Percentiles rank a stretch among this genome's conserved stretches.
phyloP scores from a whole-genome alignment of 176 grass and related monocot genomes.

The Rhynchospora breviuscula region DNA sequence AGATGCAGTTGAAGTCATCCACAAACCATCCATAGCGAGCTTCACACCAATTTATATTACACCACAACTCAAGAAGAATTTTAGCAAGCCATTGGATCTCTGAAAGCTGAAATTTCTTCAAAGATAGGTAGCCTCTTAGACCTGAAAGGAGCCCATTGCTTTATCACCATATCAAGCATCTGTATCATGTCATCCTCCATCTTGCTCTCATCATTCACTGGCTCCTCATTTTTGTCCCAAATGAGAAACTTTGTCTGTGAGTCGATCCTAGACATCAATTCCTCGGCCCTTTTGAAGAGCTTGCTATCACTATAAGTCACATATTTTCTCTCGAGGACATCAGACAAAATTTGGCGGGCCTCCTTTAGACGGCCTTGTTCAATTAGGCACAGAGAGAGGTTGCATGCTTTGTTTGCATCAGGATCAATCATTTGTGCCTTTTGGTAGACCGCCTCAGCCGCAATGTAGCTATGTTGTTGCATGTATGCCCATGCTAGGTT shows the following conservation, averaged over 20 bases:
- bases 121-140: constrained; percentile 66
- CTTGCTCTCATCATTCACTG: background rate
- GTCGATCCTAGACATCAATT: constrained; percentile 41
- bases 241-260: background rate
- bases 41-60: background rate
- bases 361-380: constrained; percentile 50
- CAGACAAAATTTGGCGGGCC: constrained; percentile 41
- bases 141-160: constrained; percentile 49
- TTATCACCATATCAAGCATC: constrained; percentile 44
- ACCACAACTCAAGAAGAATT: background rate
- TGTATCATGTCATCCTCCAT: constrained; percentile 43
- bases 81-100: constrained; percentile 54
- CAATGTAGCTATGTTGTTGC: constrained; percentile 71
- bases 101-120: constrained; percentile 56
- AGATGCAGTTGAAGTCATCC: background rate
- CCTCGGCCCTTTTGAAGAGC: constrained; percentile 45
- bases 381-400: constrained; percentile 68
- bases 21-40: background rate
- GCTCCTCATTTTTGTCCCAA: background rate
- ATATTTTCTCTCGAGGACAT: constrained; percentile 36
- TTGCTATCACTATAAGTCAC: constrained; percentile 33
- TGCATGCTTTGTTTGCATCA: constrained; percentile 82
- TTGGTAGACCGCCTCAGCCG: constrained; percentile 71
- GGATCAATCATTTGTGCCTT: constrained; percentile 90
- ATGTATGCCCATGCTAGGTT: constrained; percentile 93